Percentiles rank a stretch among this genome's conserved stretches.
Conservation (phyloP, 179 eudicot species). For the Beta lomatogona region DNA sequence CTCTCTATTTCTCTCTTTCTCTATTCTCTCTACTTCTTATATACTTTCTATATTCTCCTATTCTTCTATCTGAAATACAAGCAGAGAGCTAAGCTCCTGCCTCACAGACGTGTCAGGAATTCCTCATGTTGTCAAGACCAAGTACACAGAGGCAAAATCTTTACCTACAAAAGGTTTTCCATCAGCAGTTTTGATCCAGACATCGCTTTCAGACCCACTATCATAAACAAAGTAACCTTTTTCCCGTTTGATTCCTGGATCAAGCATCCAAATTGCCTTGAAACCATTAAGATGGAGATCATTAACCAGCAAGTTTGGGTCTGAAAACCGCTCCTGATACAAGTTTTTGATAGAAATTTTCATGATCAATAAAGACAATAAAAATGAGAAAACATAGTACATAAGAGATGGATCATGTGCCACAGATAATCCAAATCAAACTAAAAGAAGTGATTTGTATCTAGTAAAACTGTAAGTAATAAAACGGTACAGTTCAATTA, state of each 20-base stretch:
- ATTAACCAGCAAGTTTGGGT: constrained; percentile 72
- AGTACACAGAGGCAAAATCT: constrained; percentile 3
- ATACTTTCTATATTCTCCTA: too few species aligned
- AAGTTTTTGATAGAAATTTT: background rate
- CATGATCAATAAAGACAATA: background rate
- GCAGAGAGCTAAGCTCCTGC: too few species aligned
- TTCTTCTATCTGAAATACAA: too few species aligned
- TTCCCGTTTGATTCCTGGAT: constrained; percentile 91
- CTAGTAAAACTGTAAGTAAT: background rate
- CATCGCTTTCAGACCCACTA: constrained; percentile 70
- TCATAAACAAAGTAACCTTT: constrained; percentile 88
- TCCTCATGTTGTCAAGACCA: background rate
- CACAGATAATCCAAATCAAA: background rate
- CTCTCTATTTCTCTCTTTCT: too few species aligned
- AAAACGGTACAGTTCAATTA: background rate
- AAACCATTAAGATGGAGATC: constrained; percentile 81
- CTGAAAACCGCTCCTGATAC: constrained; percentile 76
- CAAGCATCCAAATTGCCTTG: constrained; percentile 99
- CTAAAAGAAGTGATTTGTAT: background rate
- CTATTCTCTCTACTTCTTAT: too few species aligned
- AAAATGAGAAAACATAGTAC: background rate
- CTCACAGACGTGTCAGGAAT: too few species aligned
- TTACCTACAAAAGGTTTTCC: constrained; percentile 86
- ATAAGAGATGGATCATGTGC: background rate
- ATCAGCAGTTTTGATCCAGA: constrained; percentile 80